A percentile compares a stretch with the other conserved stretches of the same genome.
Evolutionary conservation across 1,284 basidiomycete genomes (phyloP).

Genomic region (Rhodotorula sp.): DNA sequence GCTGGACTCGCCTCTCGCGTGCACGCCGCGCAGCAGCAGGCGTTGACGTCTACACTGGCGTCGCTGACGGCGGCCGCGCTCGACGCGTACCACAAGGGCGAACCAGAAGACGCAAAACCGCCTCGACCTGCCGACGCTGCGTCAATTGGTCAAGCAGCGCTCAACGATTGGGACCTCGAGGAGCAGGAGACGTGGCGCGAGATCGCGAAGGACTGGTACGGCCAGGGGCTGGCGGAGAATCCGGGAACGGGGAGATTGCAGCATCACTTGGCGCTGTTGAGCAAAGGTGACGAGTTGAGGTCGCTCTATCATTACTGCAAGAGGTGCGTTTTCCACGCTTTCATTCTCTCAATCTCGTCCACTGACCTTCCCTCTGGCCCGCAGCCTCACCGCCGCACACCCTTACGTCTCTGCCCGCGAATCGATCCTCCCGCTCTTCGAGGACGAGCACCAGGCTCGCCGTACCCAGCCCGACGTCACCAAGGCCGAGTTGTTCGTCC

Average conservation of each 20-base stretch:
- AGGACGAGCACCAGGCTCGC: slow-evolving; percentile 62
- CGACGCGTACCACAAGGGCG: slow-evolving; percentile 46
- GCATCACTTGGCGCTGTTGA: slow-evolving; percentile 88
- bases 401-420: slow-evolving; percentile 83
- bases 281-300: slow-evolving; percentile 73
- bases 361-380: not conserved
- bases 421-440: slow-evolving; percentile 80
- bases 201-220: slow-evolving; percentile 92
- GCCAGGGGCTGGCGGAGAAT: slow-evolving; percentile 75
- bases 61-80: slow-evolving; percentile 21
- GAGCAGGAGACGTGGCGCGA: slow-evolving; percentile 90
- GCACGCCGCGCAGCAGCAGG: slow-evolving; percentile 19
- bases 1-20: slow-evolving; percentile 49
- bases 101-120: too few relatives aligned
- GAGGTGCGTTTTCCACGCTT: slow-evolving; percentile 58
- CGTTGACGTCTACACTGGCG: not conserved
- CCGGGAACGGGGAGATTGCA: slow-evolving; percentile 90
- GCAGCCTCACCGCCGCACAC: slow-evolving; percentile 72
- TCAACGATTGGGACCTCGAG: slow-evolving; percentile 79
- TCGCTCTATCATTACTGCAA: slow-evolving; percentile 93
- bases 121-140: slow-evolving; percentile 41
- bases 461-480: slow-evolving; percentile 63
- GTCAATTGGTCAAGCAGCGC: slow-evolving; percentile 82
- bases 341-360: not conserved
- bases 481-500: slow-evolving; percentile 78